These are phyloP conservation scores for Scytalidium lignicola DNA, from an alignment of 2,329 filamentous ascomycete species.

Conservation along the genomic window DNA sequence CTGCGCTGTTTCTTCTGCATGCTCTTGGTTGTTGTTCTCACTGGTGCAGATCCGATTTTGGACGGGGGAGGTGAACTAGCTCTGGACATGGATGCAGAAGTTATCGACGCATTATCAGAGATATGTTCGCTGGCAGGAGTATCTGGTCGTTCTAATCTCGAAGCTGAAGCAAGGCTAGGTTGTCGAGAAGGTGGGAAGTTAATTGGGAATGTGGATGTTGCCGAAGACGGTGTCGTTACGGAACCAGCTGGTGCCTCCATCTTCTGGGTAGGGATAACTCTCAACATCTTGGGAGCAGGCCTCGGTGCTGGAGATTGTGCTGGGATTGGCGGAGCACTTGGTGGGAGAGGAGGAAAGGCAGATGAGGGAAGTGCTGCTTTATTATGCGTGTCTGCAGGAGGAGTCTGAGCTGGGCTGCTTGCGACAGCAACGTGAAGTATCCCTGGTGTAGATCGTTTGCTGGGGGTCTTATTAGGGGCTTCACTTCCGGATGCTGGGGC, in stretches of 20 bases:
- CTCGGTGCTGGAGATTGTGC: slow-evolving; percentile 48
- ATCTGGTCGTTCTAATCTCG: slow-evolving; percentile 50
- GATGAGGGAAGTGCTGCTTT: slow-evolving; percentile 23
- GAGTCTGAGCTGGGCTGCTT: slow-evolving; percentile 20
- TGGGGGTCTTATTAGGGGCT: slow-evolving; percentile 11
- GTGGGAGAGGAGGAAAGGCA: slow-evolving; percentile 47
- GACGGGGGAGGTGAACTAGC: slow-evolving; percentile 65
- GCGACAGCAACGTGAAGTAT: slow-evolving; percentile 47
- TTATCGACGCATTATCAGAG: slow-evolving; percentile 71
- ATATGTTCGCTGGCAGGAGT: slow-evolving; percentile 70
- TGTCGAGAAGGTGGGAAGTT: slow-evolving; percentile 42
- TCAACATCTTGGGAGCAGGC: slow-evolving; percentile 57
- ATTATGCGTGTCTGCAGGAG: slow-evolving; percentile 11
- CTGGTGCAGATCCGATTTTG: slow-evolving; percentile 63
- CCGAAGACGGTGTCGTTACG: slow-evolving; percentile 24
- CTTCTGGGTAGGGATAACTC: slow-evolving; percentile 65
- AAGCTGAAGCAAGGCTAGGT: slow-evolving; percentile 43
- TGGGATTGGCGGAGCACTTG: slow-evolving; percentile 40
- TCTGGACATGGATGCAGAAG: slow-evolving; percentile 67
- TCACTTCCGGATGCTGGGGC: not conserved
- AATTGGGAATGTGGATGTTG: slow-evolving; percentile 31
- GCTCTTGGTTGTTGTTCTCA: slow-evolving; percentile 69
- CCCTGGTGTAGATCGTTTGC: slow-evolving; percentile 24
- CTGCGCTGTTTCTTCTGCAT: slow-evolving; percentile 73
- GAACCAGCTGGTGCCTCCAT: slow-evolving; percentile 44